These are phyloP conservation scores for Umbelopsis sp. DNA, from an alignment of 192 early-diverging fungal species.

Conservation along the genomic window DNA sequence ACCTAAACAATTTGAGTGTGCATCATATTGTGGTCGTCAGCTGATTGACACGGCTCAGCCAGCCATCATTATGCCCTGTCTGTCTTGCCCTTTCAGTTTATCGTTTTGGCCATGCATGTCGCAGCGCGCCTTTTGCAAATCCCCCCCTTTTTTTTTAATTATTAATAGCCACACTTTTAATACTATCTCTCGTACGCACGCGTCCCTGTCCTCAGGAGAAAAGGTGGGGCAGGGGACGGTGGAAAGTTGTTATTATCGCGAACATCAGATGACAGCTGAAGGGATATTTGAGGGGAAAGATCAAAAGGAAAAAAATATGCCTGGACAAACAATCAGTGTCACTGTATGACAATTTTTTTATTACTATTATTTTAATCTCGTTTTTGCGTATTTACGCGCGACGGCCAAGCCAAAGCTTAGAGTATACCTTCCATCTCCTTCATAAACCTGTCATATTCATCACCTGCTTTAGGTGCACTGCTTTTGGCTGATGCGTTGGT, in stretches of 20 bases:
- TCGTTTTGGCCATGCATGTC: too few relatives aligned
- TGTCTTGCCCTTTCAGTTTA: too few relatives aligned
- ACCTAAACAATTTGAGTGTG: not conserved
- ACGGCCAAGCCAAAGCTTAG: not conserved
- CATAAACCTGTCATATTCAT: slow-evolving; percentile 15
- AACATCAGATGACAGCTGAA: not conserved
- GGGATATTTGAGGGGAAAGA: not conserved
- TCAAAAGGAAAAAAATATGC: not conserved
- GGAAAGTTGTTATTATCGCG: too few relatives aligned
- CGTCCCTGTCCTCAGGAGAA: too few relatives aligned
- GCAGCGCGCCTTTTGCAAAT: too few relatives aligned
- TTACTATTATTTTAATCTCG: not conserved
- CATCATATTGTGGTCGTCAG: not conserved
- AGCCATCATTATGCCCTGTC: too few relatives aligned
- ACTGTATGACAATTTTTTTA: not conserved
- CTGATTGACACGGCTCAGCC: too few relatives aligned
- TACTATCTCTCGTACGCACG: too few relatives aligned
- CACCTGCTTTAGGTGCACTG: not conserved
- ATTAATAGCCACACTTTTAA: too few relatives aligned
- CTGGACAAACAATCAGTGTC: not conserved
- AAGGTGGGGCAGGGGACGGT: too few relatives aligned
- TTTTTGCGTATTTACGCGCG: not conserved
- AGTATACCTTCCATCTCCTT: slow-evolving; percentile 4
- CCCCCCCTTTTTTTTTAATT: too few relatives aligned
- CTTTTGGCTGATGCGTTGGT: not conserved